phyloP scores from a whole-genome alignment of 2,329 filamentous ascomycete species.

The Venturia aucupariae region DNA sequence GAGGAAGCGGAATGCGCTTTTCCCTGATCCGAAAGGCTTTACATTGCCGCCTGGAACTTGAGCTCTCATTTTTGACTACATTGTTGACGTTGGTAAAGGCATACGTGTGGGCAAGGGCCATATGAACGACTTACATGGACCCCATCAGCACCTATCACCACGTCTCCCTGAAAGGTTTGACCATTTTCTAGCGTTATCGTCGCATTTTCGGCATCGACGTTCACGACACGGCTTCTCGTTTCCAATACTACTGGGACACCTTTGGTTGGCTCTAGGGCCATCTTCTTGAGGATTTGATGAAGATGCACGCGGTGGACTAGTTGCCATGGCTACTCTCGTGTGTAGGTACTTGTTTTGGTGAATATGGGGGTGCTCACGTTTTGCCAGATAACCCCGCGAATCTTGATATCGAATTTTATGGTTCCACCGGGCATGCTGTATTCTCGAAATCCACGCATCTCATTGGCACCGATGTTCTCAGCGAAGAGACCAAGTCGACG shows the following conservation, averaged over 20 bases:
- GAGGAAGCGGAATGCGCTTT: conserved; percentile 50
- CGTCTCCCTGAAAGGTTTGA: conserved; percentile 35
- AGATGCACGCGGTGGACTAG: conserved; percentile 46
- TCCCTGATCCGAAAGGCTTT: conserved; percentile 39
- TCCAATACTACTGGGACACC: conserved; percentile 23
- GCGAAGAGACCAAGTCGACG: conserved; percentile 35
- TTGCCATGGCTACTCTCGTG: conserved; percentile 40
- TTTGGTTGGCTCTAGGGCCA: conserved; percentile 29
- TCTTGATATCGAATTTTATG: conserved; percentile 27
- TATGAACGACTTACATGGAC: conserved; percentile 30
- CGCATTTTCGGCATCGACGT: conserved; percentile 33
- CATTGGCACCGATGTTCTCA: conserved; percentile 30
- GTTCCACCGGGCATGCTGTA: conserved; percentile 28
- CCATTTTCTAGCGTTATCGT: conserved; percentile 40
- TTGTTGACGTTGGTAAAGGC: conserved; percentile 16
- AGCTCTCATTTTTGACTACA: conserved; percentile 21
- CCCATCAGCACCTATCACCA: conserved; percentile 48
- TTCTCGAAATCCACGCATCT: background rate
- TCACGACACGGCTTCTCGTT: conserved; percentile 35
- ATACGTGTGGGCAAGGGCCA: conserved; percentile 20
- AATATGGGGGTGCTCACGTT: conserved; percentile 13
- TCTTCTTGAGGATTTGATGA: conserved; percentile 42
- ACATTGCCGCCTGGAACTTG: conserved; percentile 24
- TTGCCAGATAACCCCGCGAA: conserved; percentile 29
- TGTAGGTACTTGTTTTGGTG: too few relatives aligned